Conservation (phyloP, 169 alveolate species). For the Babesia gibsoni region DNA sequence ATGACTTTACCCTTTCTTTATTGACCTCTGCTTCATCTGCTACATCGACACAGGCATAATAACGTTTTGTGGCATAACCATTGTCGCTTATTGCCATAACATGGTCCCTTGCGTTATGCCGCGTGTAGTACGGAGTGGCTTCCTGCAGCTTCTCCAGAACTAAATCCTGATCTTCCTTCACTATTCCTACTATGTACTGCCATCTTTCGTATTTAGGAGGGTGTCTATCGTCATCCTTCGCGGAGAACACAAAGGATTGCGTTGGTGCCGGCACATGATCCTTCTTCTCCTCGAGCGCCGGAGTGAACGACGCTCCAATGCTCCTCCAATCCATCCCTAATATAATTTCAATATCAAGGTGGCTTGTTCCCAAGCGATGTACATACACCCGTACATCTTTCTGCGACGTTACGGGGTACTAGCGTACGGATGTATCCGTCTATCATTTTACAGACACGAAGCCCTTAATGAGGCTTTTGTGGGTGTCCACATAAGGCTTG, state of each 20-base stretch:
- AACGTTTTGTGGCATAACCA: neutral
- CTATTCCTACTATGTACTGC: conserved; percentile 35
- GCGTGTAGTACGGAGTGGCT: neutral
- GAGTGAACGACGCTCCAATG: conserved; percentile 27
- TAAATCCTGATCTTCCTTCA: conserved; percentile 8
- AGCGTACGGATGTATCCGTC: too few relatives aligned
- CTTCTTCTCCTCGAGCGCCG: conserved; percentile 30
- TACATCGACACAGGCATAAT: neutral
- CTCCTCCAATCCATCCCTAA: conserved; percentile 46
- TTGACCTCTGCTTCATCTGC: neutral
- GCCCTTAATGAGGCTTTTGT: too few relatives aligned
- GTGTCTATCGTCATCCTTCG: neutral
- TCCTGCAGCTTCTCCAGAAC: conserved; percentile 3
- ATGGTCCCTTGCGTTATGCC: neutral
- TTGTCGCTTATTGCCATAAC: neutral
- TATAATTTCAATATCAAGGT: too few relatives aligned
- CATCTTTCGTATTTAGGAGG: conserved; percentile 28
- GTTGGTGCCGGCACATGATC: neutral
- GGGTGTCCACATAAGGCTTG: too few relatives aligned
- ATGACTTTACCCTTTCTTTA: neutral
- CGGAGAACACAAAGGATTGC: neutral
- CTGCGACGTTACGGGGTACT: too few relatives aligned
- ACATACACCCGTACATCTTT: too few relatives aligned
- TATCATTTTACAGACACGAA: too few relatives aligned
- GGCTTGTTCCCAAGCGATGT: too few relatives aligned